Evolutionary conservation across 352 stramenopile genomes (phyloP), one percentile per base, ranked within the genome.

Genomic region (Phytophthora foliorum): DNA sequence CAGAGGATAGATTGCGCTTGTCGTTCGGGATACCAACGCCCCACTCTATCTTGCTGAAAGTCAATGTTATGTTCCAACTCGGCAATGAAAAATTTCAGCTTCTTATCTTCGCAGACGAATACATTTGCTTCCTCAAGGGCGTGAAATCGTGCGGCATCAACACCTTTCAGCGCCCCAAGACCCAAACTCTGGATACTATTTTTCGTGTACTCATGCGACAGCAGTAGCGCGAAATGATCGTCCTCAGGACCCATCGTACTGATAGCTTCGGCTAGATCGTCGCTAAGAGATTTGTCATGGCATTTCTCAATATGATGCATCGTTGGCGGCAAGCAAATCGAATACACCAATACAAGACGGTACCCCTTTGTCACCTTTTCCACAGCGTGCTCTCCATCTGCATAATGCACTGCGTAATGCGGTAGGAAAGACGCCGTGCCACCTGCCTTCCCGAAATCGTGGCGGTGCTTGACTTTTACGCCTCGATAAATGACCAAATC

Each of bases 181-280:
- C 65, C 65, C 13, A 61, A 21, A 39, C 48, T 25, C 19, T 36
- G 16, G 8, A 74, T 61, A 24, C 49, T 63, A 24, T 63, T 67
- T 45, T 49, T 39, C 17, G 57, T 68, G 17, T 68, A 73, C 34
- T 64, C 51, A 34, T 73, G 65, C 14, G 25, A 59, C 10, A 73
- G 16, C 7, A 73, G 29, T n/a, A 73, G 13, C 21, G 52, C 58
- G 46, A 64, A 63, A 13, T 36, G 54, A 22, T 84, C 59, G 21
- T 81, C 82, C 53, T 82, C 70, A 19, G 48, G 73, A 46, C 78
- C 67, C 55, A 72, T 69, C 39, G 72, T 73, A 7, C 55, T 39
- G 1, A 72, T 61, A 45, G 78, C 79, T 45, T 74, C 11, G 13
- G 49, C 48, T 39, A 53, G 39, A 51, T 31, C 39, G 7, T 52